Conservation (phyloP, 805 yeast genomes). For the Wickerhamiella parazyma region DNA sequence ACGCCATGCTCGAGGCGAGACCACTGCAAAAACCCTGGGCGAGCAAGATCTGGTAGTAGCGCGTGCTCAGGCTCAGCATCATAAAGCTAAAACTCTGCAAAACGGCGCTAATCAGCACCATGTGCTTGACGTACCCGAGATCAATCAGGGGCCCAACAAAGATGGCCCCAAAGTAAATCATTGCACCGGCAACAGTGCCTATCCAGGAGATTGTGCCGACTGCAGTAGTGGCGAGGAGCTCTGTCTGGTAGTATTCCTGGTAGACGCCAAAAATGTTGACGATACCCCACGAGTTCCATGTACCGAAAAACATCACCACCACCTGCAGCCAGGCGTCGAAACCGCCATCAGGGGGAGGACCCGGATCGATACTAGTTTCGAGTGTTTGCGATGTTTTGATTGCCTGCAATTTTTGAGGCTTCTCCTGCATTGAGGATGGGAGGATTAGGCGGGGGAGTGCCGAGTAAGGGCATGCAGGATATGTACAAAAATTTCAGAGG, state of each 20-base stretch:
- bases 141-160: constrained; percentile 24
- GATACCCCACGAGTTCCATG: constrained; percentile 19
- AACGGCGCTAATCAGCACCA: constrained; percentile 19
- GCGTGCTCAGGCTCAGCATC: constrained; percentile 26
- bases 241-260: constrained; percentile 17
- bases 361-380: too few relatives aligned
- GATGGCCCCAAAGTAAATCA: constrained; percentile 11
- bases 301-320: constrained; percentile 17
- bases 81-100: constrained; percentile 21
- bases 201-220: constrained; percentile 20
- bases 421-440: too few relatives aligned
- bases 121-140: constrained; percentile 18
- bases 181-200: constrained; percentile 11
- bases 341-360: constrained; percentile 21
- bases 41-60: constrained; percentile 38
- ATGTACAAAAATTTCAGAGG: too few relatives aligned
- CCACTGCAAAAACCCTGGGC: constrained; percentile 40
- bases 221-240: constrained; percentile 6
- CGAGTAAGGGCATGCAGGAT: too few relatives aligned
- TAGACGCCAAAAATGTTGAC: constrained; percentile 20
- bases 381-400: too few relatives aligned
- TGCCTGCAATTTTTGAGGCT: too few relatives aligned
- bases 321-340: constrained; percentile 20
- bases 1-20: constrained; percentile 31
- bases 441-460: too few relatives aligned